These are phyloP conservation scores for Coemansia reversa DNA, from an alignment of 192 early-diverging fungal species.

Conservation along the genomic window DNA sequence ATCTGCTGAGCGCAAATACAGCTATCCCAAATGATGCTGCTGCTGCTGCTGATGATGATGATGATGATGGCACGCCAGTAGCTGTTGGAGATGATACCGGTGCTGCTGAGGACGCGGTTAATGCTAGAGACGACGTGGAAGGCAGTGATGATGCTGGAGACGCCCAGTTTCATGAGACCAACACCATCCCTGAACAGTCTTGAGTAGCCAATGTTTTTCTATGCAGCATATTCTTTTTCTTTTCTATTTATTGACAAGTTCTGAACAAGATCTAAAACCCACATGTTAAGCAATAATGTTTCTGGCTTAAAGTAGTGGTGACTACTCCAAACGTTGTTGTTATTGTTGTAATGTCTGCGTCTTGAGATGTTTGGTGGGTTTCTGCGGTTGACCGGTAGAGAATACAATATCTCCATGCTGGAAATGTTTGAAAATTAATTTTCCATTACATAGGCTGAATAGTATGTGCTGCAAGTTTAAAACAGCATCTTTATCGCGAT, in stretches of 20 bases:
- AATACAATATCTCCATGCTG: too few relatives aligned
- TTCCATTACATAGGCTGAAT: too few relatives aligned
- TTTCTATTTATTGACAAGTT: not conserved
- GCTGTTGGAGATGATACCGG: slow-evolving; percentile 11
- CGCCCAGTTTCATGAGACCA: slow-evolving; percentile 47
- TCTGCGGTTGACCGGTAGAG: too few relatives aligned
- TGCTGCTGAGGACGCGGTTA: slow-evolving; percentile 1
- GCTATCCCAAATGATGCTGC: slow-evolving; percentile 5
- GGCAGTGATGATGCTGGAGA: slow-evolving; percentile 1
- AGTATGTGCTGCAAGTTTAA: too few relatives aligned
- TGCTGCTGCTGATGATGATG: slow-evolving; percentile 5
- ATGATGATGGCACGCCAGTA: not conserved
- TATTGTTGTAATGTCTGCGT: too few relatives aligned
- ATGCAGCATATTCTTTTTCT: not conserved
- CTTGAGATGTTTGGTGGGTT: too few relatives aligned
- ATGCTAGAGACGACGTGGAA: not conserved
- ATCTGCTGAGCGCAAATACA: slow-evolving; percentile 16
- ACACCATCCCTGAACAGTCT: not conserved
- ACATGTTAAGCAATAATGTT: too few relatives aligned
- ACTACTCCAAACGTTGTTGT: too few relatives aligned
- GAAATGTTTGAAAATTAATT: too few relatives aligned
- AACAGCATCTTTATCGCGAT: too few relatives aligned
- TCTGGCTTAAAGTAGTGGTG: too few relatives aligned
- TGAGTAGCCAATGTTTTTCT: not conserved
- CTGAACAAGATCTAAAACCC: too few relatives aligned